phyloP scores from a whole-genome alignment of 1,284 basidiomycete species.

The Porogramme epimiltina region DNA sequence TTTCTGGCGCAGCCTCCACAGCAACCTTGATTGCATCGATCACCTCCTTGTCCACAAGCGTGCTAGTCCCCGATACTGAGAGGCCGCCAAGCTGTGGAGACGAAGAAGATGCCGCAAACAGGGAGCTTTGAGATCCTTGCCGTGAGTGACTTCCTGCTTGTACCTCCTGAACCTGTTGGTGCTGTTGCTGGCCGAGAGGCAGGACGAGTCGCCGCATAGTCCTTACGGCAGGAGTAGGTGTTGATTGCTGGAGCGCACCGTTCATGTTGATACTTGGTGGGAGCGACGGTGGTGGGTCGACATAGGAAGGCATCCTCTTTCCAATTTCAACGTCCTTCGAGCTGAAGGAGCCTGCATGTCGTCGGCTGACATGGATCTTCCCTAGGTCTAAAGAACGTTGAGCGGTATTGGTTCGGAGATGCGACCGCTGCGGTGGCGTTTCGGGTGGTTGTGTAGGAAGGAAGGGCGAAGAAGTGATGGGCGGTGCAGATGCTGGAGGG shows the following conservation, averaged over 20 bases:
- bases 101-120: conserved; percentile 43
- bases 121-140: conserved; percentile 58
- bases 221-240: conserved; percentile 47
- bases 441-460: conserved; percentile 22
- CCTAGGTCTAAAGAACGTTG: conserved; percentile 26
- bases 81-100: conserved; percentile 14
- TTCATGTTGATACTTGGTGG: conserved; percentile 19
- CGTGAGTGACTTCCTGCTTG: conserved; percentile 49
- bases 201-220: conserved; percentile 36
- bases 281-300: conserved; percentile 33
- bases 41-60: conserved; percentile 68
- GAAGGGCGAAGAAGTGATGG: conserved; percentile 25
- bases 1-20: conserved; percentile 67
- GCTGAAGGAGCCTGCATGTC: conserved; percentile 93
- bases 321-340: conserved; percentile 90
- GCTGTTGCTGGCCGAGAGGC: conserved; percentile 13
- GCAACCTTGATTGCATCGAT: conserved; percentile 68
- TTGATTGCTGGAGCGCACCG: conserved; percentile 18
- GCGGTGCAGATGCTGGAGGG: conserved; percentile 29
- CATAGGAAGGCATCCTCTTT: conserved; percentile 73
- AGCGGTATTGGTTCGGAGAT: conserved; percentile 22
- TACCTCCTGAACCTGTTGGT: conserved; percentile 8
- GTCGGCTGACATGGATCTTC: conserved; percentile 55
- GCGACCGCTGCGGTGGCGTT: conserved; percentile 16
- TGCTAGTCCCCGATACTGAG: conserved; percentile 42